Evolutionary conservation across 164 flowering plant species (phyloP).

Genomic region (Magnolia sinica): DNA sequence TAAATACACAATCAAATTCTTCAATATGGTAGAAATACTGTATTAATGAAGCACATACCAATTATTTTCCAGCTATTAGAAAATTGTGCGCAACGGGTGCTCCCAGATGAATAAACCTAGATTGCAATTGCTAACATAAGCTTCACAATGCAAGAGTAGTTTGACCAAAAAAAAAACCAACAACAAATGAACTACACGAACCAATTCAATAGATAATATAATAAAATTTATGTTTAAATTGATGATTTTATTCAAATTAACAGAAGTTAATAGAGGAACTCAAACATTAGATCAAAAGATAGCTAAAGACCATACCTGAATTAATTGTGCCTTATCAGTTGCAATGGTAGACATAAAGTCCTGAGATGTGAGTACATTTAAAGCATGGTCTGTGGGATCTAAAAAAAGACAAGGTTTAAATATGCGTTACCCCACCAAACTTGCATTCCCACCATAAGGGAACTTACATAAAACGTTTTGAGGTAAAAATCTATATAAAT

Average conservation of each 20-base stretch:
- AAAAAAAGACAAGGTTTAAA: background rate
- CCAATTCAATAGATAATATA: background rate
- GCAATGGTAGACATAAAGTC: constrained; percentile 41
- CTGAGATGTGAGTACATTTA: constrained; percentile 36
- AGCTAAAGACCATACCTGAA: constrained; percentile 51
- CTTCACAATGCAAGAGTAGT: background rate
- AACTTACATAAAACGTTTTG: background rate
- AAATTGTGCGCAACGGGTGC: constrained; percentile 60
- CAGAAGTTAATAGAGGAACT: background rate
- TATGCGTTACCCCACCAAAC: constrained; percentile 1
- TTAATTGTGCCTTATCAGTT: constrained; percentile 38
- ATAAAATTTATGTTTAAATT: background rate
- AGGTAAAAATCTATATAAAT: background rate
- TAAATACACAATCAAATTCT: too few relatives aligned
- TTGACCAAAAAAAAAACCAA: background rate
- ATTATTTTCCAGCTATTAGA: constrained; percentile 61
- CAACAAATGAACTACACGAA: background rate
- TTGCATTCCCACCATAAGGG: background rate
- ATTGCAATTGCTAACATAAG: constrained; percentile 13
- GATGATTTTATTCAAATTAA: background rate
- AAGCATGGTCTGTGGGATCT: constrained; percentile 39
- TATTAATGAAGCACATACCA: constrained; percentile 39
- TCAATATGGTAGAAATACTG: background rate
- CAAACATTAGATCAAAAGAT: background rate
- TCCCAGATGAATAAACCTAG: constrained; percentile 78